Evolutionary conservation across 2,329 filamentous ascomycete genomes (phyloP).

Genomic region (Fusarium fujikuroi): DNA sequence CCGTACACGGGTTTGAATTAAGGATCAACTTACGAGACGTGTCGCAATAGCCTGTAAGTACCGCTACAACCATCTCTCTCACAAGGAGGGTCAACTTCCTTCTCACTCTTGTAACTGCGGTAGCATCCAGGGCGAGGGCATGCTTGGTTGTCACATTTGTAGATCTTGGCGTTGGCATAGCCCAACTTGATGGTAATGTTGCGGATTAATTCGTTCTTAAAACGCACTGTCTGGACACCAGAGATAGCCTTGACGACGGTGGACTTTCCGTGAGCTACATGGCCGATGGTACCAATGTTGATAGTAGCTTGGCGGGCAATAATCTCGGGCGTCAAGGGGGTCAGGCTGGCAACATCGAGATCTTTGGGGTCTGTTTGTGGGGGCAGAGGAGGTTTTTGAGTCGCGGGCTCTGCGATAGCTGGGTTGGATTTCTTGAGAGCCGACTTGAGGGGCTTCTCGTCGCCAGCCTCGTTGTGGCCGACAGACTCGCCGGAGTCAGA

Average conservation of each 20-base stretch:
- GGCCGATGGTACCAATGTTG: constrained; percentile 98
- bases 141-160: constrained; percentile 93
- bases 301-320: constrained; percentile 98
- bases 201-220: constrained; percentile 99
- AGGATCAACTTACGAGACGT: constrained; percentile 80
- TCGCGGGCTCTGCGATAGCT: constrained; percentile 66
- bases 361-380: constrained; percentile 93
- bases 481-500: constrained; percentile 73
- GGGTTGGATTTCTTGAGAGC: constrained; percentile 80
- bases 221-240: constrained; percentile 97
- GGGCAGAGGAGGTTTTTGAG: constrained; percentile 68
- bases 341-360: constrained; percentile 83
- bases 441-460: constrained; percentile 81
- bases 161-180: constrained; percentile 99
- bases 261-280: constrained; percentile 98
- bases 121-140: constrained; percentile 97
- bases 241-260: constrained; percentile 99
- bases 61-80: constrained; percentile 92
- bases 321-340: constrained; percentile 92
- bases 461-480: constrained; percentile 66
- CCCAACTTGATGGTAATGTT: constrained; percentile 99
- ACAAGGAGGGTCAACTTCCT: constrained; percentile 96
- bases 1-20: not conserved
- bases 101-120: constrained; percentile 97
- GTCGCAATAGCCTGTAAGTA: constrained; percentile 87